Evolutionary conservation across 352 stramenopile genomes (phyloP).

Genomic region (Nothophytophthora sp.): DNA sequence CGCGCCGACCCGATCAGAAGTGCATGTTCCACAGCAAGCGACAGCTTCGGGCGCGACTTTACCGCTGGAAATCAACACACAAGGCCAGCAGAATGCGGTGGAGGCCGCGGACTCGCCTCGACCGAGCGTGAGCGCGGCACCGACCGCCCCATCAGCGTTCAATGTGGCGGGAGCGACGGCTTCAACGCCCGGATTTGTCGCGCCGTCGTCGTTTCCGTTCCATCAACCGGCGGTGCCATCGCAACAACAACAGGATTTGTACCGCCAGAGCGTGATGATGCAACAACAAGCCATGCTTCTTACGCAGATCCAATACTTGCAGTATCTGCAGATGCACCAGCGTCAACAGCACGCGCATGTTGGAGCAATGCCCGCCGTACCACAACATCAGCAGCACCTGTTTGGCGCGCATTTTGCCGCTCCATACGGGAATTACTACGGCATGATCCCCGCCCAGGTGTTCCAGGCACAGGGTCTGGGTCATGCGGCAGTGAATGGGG

Average conservation of each 20-base stretch:
- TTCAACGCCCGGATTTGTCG: too few relatives aligned
- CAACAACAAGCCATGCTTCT: slow-evolving; percentile 80
- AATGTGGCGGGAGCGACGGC: too few relatives aligned
- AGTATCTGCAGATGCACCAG: slow-evolving; percentile 62
- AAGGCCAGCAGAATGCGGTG: background rate
- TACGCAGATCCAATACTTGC: slow-evolving; percentile 82
- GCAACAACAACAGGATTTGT: slow-evolving; percentile 54
- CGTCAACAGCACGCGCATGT: slow-evolving; percentile 4
- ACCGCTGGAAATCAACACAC: too few relatives aligned
- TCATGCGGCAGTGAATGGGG: slow-evolving; percentile 6
- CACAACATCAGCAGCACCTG: slow-evolving; percentile 12
- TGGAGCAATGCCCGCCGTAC: background rate
- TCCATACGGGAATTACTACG: slow-evolving; percentile 36
- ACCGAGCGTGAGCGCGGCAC: slow-evolving; percentile 8
- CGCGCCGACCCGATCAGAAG: too few relatives aligned
- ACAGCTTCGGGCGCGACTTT: too few relatives aligned
- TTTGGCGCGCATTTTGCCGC: slow-evolving; percentile 18
- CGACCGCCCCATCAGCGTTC: too few relatives aligned
- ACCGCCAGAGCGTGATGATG: slow-evolving; percentile 65
- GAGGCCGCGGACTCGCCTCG: slow-evolving; percentile 24
- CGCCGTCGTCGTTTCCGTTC: slow-evolving; percentile 14
- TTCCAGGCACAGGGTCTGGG: slow-evolving; percentile 13
- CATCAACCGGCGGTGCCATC: slow-evolving; percentile 13
- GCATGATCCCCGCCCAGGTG: slow-evolving; percentile 33
- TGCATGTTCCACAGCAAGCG: too few relatives aligned